phyloP scores from a whole-genome alignment of 768 basidiomycete genomes.

The Cytidiella melzeri region DNA sequence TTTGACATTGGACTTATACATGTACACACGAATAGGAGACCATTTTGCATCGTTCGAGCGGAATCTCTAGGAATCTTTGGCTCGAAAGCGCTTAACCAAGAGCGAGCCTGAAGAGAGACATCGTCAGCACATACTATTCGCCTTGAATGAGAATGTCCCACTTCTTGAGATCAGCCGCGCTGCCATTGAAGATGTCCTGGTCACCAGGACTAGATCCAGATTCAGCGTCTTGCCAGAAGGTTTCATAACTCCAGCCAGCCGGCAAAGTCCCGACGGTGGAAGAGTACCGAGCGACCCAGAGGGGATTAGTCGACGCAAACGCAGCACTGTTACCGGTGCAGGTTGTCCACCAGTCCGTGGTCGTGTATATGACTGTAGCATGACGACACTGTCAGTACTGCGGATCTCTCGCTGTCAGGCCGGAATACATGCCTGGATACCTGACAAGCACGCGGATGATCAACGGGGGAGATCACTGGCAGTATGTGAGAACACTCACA shows the following conservation, averaged over 20 bases:
- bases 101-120: conserved; percentile 1
- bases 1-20: background rate
- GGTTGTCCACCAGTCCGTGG: conserved; percentile 60
- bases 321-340: conserved; percentile 55
- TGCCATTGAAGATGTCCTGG: conserved; percentile 52
- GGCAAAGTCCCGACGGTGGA: conserved; percentile 48
- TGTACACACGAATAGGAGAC: background rate
- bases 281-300: conserved; percentile 55
- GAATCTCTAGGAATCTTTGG: no score
- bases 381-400: background rate
- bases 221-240: conserved; percentile 60
- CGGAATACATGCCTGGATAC: conserved; percentile 31
- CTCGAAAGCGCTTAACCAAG: conserved; percentile 4
- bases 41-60: no score
- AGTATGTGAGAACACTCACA: conserved; percentile 27
- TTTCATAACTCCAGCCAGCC: conserved; percentile 52
- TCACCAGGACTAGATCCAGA: conserved; percentile 53
- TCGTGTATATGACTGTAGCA: conserved; percentile 50
- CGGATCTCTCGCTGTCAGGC: background rate
- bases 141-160: conserved; percentile 10
- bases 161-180: conserved; percentile 35
- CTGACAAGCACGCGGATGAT: conserved; percentile 18
- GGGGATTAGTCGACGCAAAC: conserved; percentile 46
- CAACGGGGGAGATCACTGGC: background rate
- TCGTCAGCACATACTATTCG: background rate